Base-by-base conservation (phyloP, 148 eudicot species). In the Chenopodium berlandieri region DNA sequence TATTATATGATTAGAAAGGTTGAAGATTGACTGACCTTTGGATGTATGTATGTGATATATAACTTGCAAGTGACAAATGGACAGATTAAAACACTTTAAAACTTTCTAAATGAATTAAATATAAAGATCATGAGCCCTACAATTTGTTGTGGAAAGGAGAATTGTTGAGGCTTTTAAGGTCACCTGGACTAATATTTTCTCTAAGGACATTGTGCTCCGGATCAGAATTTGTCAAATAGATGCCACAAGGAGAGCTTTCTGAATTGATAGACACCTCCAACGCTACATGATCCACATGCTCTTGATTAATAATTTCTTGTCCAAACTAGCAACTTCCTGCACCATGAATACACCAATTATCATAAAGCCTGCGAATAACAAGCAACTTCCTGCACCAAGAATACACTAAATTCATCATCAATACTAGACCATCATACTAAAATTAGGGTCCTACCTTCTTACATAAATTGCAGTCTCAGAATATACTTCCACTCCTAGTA, bases 101-200 rank as follows among this genome's bases (percentile, higher is more conserved):
- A 48, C 13, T 48, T 9, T 48, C 13, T 8, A 48, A 10, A 48
- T 10, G 1, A 48, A 10, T 10, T 48, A 6, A 9, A 9, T 1
- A 54, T 14, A 13, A 54, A 54, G 27, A 44, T 5, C 23, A 37
- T 77, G 12, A 23, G 20, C 1, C 34, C 31, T 34, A 77, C 30
- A 44, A 48, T 14, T 48, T 14, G 27, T 65, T 9, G n/a, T 2
- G 9, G 17, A 6, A 11, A 11, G 13, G 19, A 11, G n/a, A 10
- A 70, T 64, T 22, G 64, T 37, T 30, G 6, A 30, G 31, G 73
- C 48, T 47, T 66, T 22, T 66, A 27, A 40, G 10, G 37, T 70
- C 44, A 82, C 84, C 80, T 58, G 22, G 7, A 75, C 78, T 27
- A 65, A 20, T 65, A 66, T 31, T 65, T 63, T 74, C 72, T 23